Evolutionary conservation across 192 early-diverging fungal species (phyloP), one percentile per base, ranked within the genome.

Genomic region (Coemansia sp.): DNA sequence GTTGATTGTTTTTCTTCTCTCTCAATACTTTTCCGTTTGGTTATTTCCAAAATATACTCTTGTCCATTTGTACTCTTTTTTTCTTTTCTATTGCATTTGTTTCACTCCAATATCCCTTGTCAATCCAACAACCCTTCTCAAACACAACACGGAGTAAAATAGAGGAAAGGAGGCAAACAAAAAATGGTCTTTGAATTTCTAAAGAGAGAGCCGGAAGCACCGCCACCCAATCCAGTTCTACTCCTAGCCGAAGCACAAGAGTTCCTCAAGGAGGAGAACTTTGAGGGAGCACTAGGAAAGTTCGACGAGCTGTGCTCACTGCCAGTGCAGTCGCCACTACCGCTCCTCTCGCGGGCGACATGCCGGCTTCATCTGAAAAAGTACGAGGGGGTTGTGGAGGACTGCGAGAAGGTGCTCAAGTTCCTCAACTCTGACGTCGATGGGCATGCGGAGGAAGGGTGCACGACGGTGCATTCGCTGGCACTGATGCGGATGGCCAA

Each of bases 401-500:
- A 84, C 61, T 80, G 82, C 61, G 69, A 79, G 39, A 76, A 80
- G 54, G 82, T 84, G 48, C 68, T 84, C 32, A 67, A 70, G 48
- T 84, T 84, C 43, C 77, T 84, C 32, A 84, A 84, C 62, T 50
- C 77, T 7, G 82, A 84, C 16, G 60, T 84, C 16, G 50, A 56
- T 13, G 82, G 72, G 0, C 76, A 84, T 40, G 68, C 50, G n/a
- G 77, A 68, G 14, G 82, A 84, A 55, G 66, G 74, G 4, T 84
- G 82, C 65, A 79, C 82, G 1, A 84, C 82, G 0, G 76, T 84
- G 45, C 82, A 84, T 43, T 84, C 82, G 32, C 61, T 84, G 59
- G 82, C 82, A 20, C 71, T 84, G n/a, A 44, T 84, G 71, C 77
- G 82, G 19, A 76, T 84, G 82, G 82, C 82, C 61, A 84, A 84